These are phyloP conservation scores for Hymenoscyphus repandus DNA, from an alignment of 2,329 filamentous ascomycete species.

Conservation along the genomic window DNA sequence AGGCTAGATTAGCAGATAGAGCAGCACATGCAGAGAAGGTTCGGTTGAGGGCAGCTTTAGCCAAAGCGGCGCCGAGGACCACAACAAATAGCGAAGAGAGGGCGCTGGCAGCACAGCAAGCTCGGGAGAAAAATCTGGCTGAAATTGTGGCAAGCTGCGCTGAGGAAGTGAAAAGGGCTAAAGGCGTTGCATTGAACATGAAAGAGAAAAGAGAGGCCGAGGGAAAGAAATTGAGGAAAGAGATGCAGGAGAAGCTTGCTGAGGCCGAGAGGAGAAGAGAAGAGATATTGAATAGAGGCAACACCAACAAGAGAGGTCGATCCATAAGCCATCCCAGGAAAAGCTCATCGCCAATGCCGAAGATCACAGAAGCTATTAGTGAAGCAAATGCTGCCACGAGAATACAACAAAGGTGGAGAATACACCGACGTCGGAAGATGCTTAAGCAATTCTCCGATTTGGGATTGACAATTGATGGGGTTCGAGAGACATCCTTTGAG, in stretches of 20 bases:
- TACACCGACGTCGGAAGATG: conserved; percentile 49
- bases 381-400: conserved; percentile 57
- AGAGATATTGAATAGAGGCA: conserved; percentile 52
- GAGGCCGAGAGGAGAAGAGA: conserved; percentile 70
- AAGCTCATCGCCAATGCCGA: conserved; percentile 43
- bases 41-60: conserved; percentile 66
- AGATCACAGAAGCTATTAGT: conserved; percentile 43
- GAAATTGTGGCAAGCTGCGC: conserved; percentile 78
- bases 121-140: conserved; percentile 73
- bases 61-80: conserved; percentile 63
- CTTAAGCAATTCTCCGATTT: conserved; percentile 63
- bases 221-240: conserved; percentile 59
- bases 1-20: conserved; percentile 71
- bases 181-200: conserved; percentile 11
- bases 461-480: conserved; percentile 64
- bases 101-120: conserved; percentile 70
- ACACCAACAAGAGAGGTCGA: conserved; percentile 44
- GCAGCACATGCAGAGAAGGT: conserved; percentile 82
- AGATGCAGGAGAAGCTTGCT: conserved; percentile 76
- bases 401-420: conserved; percentile 69
- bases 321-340: conserved; percentile 51
- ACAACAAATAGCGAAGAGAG: conserved; percentile 67
- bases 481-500: conserved; percentile 67
- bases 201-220: conserved; percentile 55
- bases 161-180: conserved; percentile 61